Evolutionary conservation across 2,329 filamentous ascomycete genomes (phyloP), one percentile per base, ranked within the genome.

Genomic region (Colletotrichum spinosum): DNA sequence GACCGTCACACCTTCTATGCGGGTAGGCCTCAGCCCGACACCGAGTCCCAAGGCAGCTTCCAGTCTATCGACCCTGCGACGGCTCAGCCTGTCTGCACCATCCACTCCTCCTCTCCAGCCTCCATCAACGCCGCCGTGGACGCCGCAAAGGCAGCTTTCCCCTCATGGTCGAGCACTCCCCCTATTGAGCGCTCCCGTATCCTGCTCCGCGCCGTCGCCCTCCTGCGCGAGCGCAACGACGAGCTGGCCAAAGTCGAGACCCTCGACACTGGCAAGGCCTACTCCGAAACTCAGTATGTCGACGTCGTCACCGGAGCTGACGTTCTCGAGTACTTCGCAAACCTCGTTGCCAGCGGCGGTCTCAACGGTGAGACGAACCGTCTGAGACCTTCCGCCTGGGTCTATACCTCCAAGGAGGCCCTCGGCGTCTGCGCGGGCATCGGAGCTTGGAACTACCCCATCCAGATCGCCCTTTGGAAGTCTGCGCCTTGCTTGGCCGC

Each of bases 381-480:
- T 60, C 82, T 97, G 46, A 85, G 93, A 44, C 83, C 89, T 55
- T 90, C 93, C 70, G 92, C 93, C 4, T 94, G 90, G 86, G 88
- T 96, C 42, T 93, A 94, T 77, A 94, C 92, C 10, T 90, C 88
- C 73, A 95, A 96, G 76, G 91, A 92, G 70, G 86, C 93, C 6
- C 81, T 97, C 15, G 93, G 93, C 34, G 92, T 96, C 12, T 97
- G 93, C 75, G 93, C 87, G 12, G 93, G 92, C 62, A 97, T 97
- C 70, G 93, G 93, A 60, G 93, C 93, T 12, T 97, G 93, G 93
- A 97, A 97, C 79, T 97, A 97, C 75, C 93, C 93, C 11, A 92
- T 97, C 69, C 93, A 97, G 77, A 97, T 97, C 70, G 93, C 93
- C 8, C 83, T 97, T 2, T 97, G 93, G 93, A 97, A 97, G 78